phyloP scores from a whole-genome alignment of 2,329 filamentous ascomycete genomes.

The Apiospora sp. region DNA sequence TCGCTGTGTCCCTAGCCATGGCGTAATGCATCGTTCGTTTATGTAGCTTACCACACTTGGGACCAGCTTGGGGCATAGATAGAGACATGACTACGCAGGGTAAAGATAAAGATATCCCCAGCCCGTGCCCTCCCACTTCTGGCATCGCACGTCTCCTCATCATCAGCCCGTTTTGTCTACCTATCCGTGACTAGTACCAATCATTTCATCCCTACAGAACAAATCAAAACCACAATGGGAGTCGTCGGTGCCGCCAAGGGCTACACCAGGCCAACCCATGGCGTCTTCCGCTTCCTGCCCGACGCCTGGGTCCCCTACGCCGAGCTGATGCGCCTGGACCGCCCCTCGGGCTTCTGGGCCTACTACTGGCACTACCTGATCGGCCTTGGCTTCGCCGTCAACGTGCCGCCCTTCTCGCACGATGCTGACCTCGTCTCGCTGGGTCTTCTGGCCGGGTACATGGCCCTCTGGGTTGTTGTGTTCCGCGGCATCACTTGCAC shows the following conservation, averaged over 20 bases:
- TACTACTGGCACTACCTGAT: slow-evolving; percentile 58
- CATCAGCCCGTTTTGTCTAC: no score
- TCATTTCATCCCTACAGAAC: no score
- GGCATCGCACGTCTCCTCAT: no score
- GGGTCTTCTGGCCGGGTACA: slow-evolving; percentile 36
- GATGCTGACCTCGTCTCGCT: neutral
- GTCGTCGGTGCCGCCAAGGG: neutral
- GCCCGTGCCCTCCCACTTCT: no score
- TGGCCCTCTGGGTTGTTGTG: slow-evolving; percentile 50
- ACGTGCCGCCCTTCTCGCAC: slow-evolving; percentile 37
- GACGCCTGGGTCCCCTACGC: slow-evolving; percentile 61
- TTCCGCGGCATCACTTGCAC: slow-evolving; percentile 60
- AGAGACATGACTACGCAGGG: no score
- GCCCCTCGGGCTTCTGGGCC: slow-evolving; percentile 58
- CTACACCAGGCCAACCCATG: neutral
- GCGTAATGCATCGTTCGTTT: no score
- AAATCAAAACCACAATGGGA: no score
- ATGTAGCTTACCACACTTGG: no score
- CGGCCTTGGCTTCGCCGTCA: slow-evolving; percentile 54
- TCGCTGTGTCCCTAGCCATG: no score
- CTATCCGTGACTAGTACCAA: no score
- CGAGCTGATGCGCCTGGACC: slow-evolving; percentile 61
- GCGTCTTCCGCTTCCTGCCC: slow-evolving; percentile 52
- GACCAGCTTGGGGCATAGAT: no score
- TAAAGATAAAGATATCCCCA: no score